These are phyloP conservation scores for Aureobasidium sp. DNA, from an alignment of 2,329 filamentous ascomycete genomes.

Conservation along the genomic window DNA sequence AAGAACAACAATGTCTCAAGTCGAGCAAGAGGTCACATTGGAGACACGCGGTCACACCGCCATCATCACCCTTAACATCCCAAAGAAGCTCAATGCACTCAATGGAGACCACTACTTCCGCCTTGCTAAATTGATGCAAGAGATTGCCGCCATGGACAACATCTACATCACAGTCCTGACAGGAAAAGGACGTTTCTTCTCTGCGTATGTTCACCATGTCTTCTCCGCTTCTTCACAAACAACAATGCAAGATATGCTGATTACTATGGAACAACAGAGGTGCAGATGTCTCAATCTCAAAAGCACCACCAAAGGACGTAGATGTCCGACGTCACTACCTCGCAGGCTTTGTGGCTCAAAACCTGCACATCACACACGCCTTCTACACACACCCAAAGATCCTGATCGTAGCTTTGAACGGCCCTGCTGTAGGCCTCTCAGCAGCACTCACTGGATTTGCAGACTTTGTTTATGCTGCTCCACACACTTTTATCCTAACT, in stretches of 20 bases:
- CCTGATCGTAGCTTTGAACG: slow-evolving; percentile 84
- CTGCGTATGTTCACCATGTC: slow-evolving; percentile 55
- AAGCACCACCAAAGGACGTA: slow-evolving; percentile 33
- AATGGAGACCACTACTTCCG: slow-evolving; percentile 66
- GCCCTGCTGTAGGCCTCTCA: slow-evolving; percentile 79
- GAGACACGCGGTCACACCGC: slow-evolving; percentile 64
- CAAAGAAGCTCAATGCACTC: slow-evolving; percentile 82
- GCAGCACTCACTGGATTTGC: slow-evolving; percentile 76
- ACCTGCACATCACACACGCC: slow-evolving; percentile 80
- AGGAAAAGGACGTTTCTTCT: slow-evolving; percentile 75
- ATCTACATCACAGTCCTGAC: slow-evolving; percentile 79
- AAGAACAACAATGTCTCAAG: slow-evolving; percentile 7
- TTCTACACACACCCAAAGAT: slow-evolving; percentile 95
- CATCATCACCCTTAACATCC: slow-evolving; percentile 78
- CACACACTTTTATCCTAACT: slow-evolving; percentile 76
- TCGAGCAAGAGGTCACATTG: slow-evolving; percentile 47
- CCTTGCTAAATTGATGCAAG: slow-evolving; percentile 63
- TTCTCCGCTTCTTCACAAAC: neutral
- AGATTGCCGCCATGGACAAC: slow-evolving; percentile 71
- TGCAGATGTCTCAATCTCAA: slow-evolving; percentile 62
- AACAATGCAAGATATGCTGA: neutral
- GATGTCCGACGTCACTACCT: slow-evolving; percentile 54
- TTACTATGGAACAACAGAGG: slow-evolving; percentile 47
- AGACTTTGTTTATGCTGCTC: slow-evolving; percentile 86
- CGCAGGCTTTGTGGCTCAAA: slow-evolving; percentile 68